Conservation (phyloP, 805 yeast genomes). For the Candida pini region DNA sequence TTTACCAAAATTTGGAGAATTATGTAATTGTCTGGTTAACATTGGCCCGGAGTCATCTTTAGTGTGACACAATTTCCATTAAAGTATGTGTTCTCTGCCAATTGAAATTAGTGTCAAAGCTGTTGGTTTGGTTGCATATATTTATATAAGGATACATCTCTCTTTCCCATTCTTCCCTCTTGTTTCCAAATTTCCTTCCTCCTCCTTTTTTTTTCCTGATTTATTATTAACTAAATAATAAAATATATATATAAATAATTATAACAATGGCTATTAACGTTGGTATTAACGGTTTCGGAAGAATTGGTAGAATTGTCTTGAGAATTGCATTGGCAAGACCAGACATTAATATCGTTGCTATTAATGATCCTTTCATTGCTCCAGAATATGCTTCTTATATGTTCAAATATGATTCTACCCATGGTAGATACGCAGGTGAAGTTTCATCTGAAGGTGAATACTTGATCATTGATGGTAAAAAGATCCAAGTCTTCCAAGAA, state of each 20-base stretch:
- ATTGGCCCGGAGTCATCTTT: too few relatives aligned
- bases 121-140: too few relatives aligned
- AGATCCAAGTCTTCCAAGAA: slow-evolving; percentile 68
- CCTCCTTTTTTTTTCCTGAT: too few relatives aligned
- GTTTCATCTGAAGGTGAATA: slow-evolving; percentile 52
- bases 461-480: slow-evolving; percentile 64
- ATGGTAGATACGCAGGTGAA: slow-evolving; percentile 76
- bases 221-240: too few relatives aligned
- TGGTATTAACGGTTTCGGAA: slow-evolving; percentile 94
- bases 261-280: slow-evolving; percentile 54
- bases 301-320: slow-evolving; percentile 86
- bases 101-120: too few relatives aligned
- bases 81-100: too few relatives aligned
- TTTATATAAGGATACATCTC: too few relatives aligned
- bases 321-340: slow-evolving; percentile 72
- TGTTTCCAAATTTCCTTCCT: too few relatives aligned
- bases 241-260: neutral
- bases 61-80: too few relatives aligned
- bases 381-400: slow-evolving; percentile 90
- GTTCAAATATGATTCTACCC: slow-evolving; percentile 95
- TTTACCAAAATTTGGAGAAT: too few relatives aligned
- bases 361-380: slow-evolving; percentile 88
- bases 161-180: too few relatives aligned
- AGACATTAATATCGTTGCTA: slow-evolving; percentile 77
- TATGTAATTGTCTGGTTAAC: too few relatives aligned